These are phyloP conservation scores for Lignosus rhinocerotis DNA, from an alignment of 1,284 basidiomycete species.

Conservation along the genomic window DNA sequence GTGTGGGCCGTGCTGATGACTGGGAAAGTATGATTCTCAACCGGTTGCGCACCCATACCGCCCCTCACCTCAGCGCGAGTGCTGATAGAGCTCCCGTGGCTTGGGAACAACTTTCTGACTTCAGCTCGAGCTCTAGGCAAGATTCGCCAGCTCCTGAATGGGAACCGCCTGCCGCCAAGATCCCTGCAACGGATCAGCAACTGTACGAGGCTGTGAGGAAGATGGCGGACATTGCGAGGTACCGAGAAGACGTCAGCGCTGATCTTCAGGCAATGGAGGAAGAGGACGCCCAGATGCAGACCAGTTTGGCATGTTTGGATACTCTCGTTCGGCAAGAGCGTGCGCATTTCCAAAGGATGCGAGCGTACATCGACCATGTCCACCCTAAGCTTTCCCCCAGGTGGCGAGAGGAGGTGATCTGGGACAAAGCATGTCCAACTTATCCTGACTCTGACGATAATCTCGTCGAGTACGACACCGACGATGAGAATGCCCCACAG, in stretches of 20 bases:
- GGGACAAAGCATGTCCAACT: not conserved
- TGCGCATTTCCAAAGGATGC: not conserved
- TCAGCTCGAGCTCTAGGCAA: not conserved
- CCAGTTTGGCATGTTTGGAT: not conserved
- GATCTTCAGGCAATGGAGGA: not conserved
- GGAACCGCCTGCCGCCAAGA: not conserved
- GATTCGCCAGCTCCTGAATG: not conserved
- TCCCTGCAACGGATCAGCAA: not conserved
- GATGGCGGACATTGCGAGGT: constrained; percentile 1
- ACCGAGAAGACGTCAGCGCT: not conserved
- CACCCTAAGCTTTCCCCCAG: not conserved
- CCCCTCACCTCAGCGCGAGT: not conserved
- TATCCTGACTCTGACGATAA: not conserved
- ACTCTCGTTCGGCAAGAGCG: constrained; percentile 2
- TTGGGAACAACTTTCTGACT: not conserved
- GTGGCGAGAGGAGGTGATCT: constrained; percentile 3
- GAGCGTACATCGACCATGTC: not conserved
- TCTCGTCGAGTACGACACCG: not conserved
- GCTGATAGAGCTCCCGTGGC: not conserved
- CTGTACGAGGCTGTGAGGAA: not conserved
- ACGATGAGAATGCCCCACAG: not conserved
- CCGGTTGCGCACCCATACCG: too few relatives aligned
- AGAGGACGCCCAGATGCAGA: not conserved
- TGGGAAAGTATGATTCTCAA: not conserved
- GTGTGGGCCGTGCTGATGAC: not conserved